phyloP scores from a whole-genome alignment of 176 grass and related monocot species.

The Dendrocalamus sinicus region DNA sequence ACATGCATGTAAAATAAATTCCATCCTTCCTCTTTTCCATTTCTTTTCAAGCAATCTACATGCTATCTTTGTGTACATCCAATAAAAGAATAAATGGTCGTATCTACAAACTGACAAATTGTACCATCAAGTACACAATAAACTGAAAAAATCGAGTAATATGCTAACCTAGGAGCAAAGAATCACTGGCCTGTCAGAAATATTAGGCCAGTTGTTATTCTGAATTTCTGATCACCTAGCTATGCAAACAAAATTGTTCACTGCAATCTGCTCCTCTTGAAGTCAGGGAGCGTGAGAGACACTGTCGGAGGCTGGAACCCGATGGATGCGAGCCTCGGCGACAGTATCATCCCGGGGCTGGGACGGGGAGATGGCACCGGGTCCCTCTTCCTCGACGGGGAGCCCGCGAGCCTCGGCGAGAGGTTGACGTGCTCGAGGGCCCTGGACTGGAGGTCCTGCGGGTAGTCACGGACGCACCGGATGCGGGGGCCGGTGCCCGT shows the following conservation, averaged over 20 bases:
- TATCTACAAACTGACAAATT: constrained; percentile 28
- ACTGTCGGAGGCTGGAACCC: constrained; percentile 56
- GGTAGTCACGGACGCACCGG: constrained; percentile 90
- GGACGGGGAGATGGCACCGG: constrained; percentile 89
- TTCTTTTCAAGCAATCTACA: constrained; percentile 20
- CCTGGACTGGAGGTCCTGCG: constrained; percentile 75
- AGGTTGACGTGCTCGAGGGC: constrained; percentile 97
- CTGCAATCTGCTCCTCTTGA: constrained; percentile 62
- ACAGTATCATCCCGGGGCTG: constrained; percentile 68
- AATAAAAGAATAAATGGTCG: constrained; percentile 42
- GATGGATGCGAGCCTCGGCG: constrained; percentile 69
- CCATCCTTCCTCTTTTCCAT: neutral
- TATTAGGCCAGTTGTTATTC: constrained; percentile 23
- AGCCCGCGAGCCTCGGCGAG: constrained; percentile 59
- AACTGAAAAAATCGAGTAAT: constrained; percentile 5
- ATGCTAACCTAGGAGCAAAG: constrained; percentile 26
- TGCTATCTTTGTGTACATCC: neutral
- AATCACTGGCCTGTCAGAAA: constrained; percentile 24
- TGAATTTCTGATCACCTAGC: constrained; percentile 2
- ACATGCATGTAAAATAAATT: neutral
- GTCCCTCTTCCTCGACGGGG: constrained; percentile 63
- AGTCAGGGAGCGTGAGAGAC: constrained; percentile 62
- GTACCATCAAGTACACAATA: neutral
- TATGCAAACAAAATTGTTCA: constrained; percentile 23
- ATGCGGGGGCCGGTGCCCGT: constrained; percentile 79